Percentiles rank a stretch among this genome's conserved stretches.
phyloP scores from a whole-genome alignment of 2,329 filamentous ascomycete genomes.

The Cercospora zeae-maydis region DNA sequence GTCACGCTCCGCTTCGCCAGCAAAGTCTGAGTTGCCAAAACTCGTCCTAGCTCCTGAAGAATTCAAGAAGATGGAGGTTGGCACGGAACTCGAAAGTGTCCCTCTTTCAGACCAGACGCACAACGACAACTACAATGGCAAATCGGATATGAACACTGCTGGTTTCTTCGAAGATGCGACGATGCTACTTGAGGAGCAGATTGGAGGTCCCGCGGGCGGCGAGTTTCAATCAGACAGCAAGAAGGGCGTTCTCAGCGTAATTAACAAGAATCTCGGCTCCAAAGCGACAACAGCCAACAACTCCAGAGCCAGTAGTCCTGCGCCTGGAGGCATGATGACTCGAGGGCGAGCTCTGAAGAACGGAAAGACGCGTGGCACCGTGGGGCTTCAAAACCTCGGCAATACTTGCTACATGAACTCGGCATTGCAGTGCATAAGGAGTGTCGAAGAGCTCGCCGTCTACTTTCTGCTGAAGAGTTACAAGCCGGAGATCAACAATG shows the following conservation, averaged over 20 bases:
- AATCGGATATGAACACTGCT: conserved; percentile 60
- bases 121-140: conserved; percentile 75
- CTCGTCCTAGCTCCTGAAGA: conserved; percentile 60
- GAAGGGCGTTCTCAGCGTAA: conserved; percentile 39
- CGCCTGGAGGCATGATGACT: conserved; percentile 58
- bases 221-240: conserved; percentile 55
- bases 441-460: conserved; percentile 86
- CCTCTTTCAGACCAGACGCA: conserved; percentile 65
- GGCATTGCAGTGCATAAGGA: conserved; percentile 88
- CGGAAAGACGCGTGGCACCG: conserved; percentile 68
- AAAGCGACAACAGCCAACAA: conserved; percentile 43
- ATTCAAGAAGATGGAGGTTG: conserved; percentile 61
- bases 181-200: conserved; percentile 78
- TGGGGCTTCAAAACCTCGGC: conserved; percentile 83
- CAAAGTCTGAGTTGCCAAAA: conserved; percentile 43
- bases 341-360: conserved; percentile 68
- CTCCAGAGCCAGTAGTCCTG: conserved; percentile 66
- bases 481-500: conserved; percentile 74
- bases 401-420: conserved; percentile 99
- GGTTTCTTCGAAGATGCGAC: conserved; percentile 68
- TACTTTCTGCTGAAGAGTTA: conserved; percentile 78
- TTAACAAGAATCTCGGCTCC: conserved; percentile 46
- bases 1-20: conserved; percentile 41
- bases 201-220: conserved; percentile 52
- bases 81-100: conserved; percentile 63